A percentile compares a stretch with the other conserved stretches of the same genome.
These are phyloP conservation scores for Benincasa hispida DNA, from an alignment of 306 rosid genomes.

Conservation along the genomic window DNA sequence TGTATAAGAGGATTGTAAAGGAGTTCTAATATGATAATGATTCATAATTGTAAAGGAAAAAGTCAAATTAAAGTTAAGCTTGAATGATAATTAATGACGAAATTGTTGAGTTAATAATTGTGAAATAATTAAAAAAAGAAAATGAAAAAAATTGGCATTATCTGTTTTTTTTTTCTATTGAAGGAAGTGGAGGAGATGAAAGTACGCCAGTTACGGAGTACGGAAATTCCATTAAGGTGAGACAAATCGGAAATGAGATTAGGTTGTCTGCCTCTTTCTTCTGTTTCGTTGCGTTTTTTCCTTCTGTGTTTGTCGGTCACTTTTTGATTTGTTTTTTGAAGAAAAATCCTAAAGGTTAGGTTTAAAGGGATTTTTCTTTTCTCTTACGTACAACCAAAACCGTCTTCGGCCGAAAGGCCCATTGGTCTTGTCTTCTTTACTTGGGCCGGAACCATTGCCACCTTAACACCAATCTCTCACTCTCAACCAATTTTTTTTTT, in stretches of 20 bases:
- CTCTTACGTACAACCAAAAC: neutral
- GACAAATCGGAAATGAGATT: neutral
- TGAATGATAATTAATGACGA: neutral
- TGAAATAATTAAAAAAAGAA: neutral
- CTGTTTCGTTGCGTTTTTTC: neutral
- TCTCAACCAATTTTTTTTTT: no score
- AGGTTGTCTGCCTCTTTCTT: conserved; percentile 5
- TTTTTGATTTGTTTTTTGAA: neutral
- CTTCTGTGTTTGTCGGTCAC: neutral
- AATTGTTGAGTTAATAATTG: neutral
- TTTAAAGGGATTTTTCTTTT: neutral
- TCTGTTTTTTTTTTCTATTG: no score
- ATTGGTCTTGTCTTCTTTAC: neutral
- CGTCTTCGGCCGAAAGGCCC: neutral
- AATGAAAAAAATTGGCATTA: neutral
- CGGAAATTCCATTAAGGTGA: conserved; percentile 1
- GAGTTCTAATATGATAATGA: neutral
- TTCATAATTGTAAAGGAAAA: neutral
- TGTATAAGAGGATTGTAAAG: no score
- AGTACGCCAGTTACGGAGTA: conserved; percentile 2
- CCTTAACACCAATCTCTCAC: neutral
- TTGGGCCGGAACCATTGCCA: neutral
- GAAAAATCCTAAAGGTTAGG: neutral
- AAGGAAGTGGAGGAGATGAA: neutral
- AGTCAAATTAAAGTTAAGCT: neutral